These are phyloP conservation scores for Phytophthora pini DNA, from an alignment of 352 stramenopile species.

Conservation along the genomic window DNA sequence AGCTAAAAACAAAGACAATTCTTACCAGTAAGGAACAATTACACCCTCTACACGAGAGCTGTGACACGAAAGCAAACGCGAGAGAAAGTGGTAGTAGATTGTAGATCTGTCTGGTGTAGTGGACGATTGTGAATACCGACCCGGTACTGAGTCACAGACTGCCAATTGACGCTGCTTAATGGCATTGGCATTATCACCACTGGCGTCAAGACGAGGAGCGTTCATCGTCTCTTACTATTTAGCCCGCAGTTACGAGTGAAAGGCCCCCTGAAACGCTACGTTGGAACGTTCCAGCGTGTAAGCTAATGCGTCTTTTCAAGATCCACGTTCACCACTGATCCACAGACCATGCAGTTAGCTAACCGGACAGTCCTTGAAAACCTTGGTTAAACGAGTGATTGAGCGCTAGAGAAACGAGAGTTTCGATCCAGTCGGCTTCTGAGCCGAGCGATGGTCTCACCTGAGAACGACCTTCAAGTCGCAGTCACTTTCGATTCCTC, in stretches of 20 bases:
- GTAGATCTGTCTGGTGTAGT: too few relatives aligned
- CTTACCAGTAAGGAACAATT: slow-evolving; percentile 14
- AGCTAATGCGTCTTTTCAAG: slow-evolving; percentile 40
- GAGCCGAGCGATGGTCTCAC: slow-evolving; percentile 29
- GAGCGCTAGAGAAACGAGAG: slow-evolving; percentile 20
- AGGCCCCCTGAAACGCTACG: slow-evolving; percentile 19
- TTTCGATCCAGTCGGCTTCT: slow-evolving; percentile 25
- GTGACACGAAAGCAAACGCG: not conserved
- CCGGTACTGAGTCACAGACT: too few relatives aligned
- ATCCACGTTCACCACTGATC: slow-evolving; percentile 8
- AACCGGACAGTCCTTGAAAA: slow-evolving; percentile 10
- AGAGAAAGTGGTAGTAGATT: not conserved
- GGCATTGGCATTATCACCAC: not conserved
- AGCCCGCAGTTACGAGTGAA: slow-evolving; percentile 27
- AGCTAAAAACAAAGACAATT: not conserved
- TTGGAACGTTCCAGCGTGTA: slow-evolving; percentile 24
- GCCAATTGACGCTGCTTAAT: not conserved
- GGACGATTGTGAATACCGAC: too few relatives aligned
- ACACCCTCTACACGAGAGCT: slow-evolving; percentile 1
- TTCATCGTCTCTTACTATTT: not conserved
- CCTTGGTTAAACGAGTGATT: slow-evolving; percentile 6
- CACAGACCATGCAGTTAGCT: slow-evolving; percentile 18
- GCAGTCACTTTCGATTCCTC: slow-evolving; percentile 22
- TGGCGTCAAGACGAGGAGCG: slow-evolving; percentile 12
- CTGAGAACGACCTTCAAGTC: slow-evolving; percentile 29